phyloP scores from a whole-genome alignment of 192 early-diverging fungal genomes.

The Backusella tuberculispora region DNA sequence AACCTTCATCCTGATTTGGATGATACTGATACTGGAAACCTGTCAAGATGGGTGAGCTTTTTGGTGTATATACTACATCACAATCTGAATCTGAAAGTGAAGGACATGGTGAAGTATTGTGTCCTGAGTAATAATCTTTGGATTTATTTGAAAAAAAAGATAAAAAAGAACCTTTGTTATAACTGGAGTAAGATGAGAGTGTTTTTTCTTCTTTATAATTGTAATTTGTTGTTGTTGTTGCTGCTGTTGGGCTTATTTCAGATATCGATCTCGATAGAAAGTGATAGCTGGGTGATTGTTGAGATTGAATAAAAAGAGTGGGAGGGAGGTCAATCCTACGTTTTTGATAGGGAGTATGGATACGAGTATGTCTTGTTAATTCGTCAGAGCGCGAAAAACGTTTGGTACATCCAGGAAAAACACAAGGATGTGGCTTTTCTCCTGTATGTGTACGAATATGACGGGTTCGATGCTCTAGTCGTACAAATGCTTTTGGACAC shows the following conservation, averaged over 20 bases:
- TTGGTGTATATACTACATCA: conserved; percentile 44
- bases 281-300: too few species aligned
- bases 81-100: conserved; percentile 15
- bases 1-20: background rate
- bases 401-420: conserved; percentile 65
- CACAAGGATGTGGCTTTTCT: conserved; percentile 83
- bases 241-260: background rate
- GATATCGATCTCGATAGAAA: background rate
- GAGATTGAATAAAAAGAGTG: too few species aligned
- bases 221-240: too few species aligned
- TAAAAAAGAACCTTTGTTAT: background rate
- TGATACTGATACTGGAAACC: too few species aligned
- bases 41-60: conserved; percentile 37
- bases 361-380: conserved; percentile 54
- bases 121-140: background rate
- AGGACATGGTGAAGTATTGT: conserved; percentile 13
- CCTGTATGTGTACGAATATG: conserved; percentile 87
- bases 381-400: conserved; percentile 85
- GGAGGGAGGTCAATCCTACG: background rate
- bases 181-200: background rate
- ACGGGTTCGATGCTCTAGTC: conserved; percentile 80
- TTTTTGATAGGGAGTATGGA: conserved; percentile 45
- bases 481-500: conserved; percentile 70
- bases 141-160: background rate
- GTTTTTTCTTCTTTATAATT: conserved; percentile 29